phyloP scores from a whole-genome alignment of 2,329 filamentous ascomycete species.

The Epichloe scottii region DNA sequence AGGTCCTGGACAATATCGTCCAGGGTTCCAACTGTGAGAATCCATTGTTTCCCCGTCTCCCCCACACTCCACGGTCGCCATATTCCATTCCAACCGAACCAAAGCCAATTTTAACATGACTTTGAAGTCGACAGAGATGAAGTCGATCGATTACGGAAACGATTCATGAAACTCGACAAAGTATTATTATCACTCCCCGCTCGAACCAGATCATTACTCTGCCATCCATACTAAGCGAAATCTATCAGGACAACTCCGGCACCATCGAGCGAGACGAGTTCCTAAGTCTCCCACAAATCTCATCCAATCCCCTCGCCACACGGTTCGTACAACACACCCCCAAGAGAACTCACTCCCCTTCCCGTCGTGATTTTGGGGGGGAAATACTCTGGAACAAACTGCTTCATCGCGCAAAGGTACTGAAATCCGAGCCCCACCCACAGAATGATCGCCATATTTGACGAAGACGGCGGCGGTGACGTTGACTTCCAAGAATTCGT shows the following conservation, averaged over 20 bases:
- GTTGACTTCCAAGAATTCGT: conserved; percentile 99
- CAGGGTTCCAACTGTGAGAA: conserved; percentile 83
- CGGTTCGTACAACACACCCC: neutral
- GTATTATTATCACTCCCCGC: conserved; percentile 28
- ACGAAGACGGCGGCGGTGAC: conserved; percentile 94
- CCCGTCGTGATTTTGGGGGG: too few species aligned
- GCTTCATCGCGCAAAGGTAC: neutral
- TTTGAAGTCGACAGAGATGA: conserved; percentile 83
- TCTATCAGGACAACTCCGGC: conserved; percentile 79
- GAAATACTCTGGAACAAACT: too few species aligned
- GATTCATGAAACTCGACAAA: conserved; percentile 99
- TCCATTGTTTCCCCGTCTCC: neutral
- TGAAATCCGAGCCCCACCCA: conserved; percentile 18
- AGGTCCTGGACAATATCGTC: conserved; percentile 88
- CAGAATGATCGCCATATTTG: conserved; percentile 98
- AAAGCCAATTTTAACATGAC: conserved; percentile 5
- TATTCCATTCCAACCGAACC: neutral
- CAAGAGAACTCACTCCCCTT: too few species aligned
- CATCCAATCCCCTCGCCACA: conserved; percentile 92
- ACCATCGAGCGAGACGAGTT: conserved; percentile 99
- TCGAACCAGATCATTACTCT: neutral
- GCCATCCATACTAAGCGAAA: neutral
- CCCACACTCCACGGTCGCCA: too few species aligned
- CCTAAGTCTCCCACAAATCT: conserved; percentile 91
- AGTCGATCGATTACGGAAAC: conserved; percentile 86